Evolutionary conservation across 108 stramenopile species (phyloP), one percentile per base, ranked within the genome.

Genomic region (Fragilariopsis cylindrus): DNA sequence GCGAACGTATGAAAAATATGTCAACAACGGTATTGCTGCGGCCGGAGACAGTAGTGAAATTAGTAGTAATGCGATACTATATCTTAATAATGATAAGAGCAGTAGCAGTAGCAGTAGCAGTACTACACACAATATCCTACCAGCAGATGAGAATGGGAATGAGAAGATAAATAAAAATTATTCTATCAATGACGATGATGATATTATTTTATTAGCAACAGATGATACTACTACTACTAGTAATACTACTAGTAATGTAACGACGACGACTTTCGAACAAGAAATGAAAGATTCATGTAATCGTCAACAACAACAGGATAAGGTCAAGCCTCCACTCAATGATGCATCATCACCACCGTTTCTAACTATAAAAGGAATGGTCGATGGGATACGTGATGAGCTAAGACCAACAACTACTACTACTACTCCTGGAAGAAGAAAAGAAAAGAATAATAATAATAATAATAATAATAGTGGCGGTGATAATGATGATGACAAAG

Each of bases 351-450:
- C 50, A 52, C 50, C 12, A 52, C 50, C 50, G 12, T 60, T 60
- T 60, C 1, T 60, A 8, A 21, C 58, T 9, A 60, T 60, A 1
- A 60, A 60, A 0, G 83, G 83, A 9, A 65, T 74, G n/a, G 75
- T 84, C 7, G 83, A 85, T 71, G 84, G 80, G 13, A 65, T 81
- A 50, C 84, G 84, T 1, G 71, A 77, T 12, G 77, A 85, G 70
- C 41, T 79, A 52, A 41, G 48, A 64, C 65, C 70, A 48, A 60
- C 50, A 9, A 52, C 50, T 0, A 13, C 12, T 9, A 3, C 9
- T 12, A 52, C 9, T 52, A 13, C 50, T 52, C 13, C 50, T 40
- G 55, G 60, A 66, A 50, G 30, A 30, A 30, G 30, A 30, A 30
- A 30, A 21, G 21, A 21, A 30, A 30, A 67, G 58, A 45, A 7